Evolutionary conservation across 371 early-diverging fungal species (phyloP).

Genomic region (Actinomortierella ambigua): DNA sequence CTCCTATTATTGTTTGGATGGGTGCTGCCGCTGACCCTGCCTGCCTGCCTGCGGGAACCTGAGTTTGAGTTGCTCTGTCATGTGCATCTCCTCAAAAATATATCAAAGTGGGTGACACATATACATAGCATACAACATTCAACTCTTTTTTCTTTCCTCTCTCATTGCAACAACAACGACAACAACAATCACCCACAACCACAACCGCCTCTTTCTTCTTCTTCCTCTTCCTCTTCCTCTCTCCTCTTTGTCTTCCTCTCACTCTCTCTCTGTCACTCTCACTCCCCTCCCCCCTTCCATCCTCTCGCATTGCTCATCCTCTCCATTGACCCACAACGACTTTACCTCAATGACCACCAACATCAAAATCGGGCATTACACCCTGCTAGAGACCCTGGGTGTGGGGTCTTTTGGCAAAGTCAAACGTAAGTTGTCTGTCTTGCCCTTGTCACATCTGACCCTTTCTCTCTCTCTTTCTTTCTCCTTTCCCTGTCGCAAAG

Average conservation of each 20-base stretch:
- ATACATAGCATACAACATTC: too few relatives aligned
- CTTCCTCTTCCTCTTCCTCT: neutral
- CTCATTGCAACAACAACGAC: too few relatives aligned
- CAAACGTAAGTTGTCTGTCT: constrained; percentile 71
- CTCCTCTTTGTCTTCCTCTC: neutral
- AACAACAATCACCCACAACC: constrained; percentile 17
- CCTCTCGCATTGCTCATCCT: neutral
- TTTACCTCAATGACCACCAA: constrained; percentile 46
- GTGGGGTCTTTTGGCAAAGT: constrained; percentile 98
- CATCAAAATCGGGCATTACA: constrained; percentile 88
- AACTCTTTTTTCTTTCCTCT: too few relatives aligned
- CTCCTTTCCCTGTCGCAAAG: too few relatives aligned
- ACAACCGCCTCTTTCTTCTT: neutral
- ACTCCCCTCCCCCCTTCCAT: neutral
- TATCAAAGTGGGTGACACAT: too few relatives aligned
- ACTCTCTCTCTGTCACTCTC: neutral
- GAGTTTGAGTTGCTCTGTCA: too few relatives aligned
- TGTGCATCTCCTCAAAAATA: too few relatives aligned
- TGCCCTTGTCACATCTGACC: neutral
- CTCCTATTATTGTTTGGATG: too few relatives aligned
- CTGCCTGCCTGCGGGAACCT: too few relatives aligned
- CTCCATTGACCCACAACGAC: neutral
- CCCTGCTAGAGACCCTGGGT: constrained; percentile 92
- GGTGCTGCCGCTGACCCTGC: too few relatives aligned
- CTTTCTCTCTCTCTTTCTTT: too few relatives aligned